phyloP scores from a whole-genome alignment of 1,284 basidiomycete genomes.

The Leccinum idahoense region DNA sequence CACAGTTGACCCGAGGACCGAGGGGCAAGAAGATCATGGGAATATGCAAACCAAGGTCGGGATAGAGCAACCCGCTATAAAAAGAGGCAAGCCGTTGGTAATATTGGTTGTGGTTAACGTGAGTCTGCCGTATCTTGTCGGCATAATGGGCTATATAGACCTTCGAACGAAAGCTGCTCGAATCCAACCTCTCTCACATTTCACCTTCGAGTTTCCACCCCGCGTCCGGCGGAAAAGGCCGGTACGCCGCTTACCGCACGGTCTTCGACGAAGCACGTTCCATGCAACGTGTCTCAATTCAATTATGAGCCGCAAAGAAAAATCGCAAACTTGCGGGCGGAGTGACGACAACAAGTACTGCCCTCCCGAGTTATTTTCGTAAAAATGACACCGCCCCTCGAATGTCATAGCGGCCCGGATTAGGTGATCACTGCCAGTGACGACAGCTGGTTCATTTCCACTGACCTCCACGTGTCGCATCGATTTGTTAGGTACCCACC shows the following conservation, averaged over 20 bases:
- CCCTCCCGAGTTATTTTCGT: too few species aligned
- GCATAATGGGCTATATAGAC: not conserved
- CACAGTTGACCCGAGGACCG: constrained; percentile 53
- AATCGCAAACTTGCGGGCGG: too few species aligned
- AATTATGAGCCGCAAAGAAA: too few species aligned
- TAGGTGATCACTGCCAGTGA: not conserved
- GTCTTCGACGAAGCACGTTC: not conserved
- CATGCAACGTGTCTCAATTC: not conserved
- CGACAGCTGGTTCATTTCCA: too few species aligned
- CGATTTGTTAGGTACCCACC: too few species aligned
- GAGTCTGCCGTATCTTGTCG: not conserved
- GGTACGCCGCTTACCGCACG: not conserved
- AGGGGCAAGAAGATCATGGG: not conserved
- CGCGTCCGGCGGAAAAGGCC: not conserved
- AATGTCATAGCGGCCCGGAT: not conserved
- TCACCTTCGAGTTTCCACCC: not conserved
- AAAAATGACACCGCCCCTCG: too few species aligned
- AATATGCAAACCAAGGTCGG: not conserved
- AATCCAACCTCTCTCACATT: not conserved
- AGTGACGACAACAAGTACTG: too few species aligned
- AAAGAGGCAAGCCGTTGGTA: not conserved
- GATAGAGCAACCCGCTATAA: not conserved
- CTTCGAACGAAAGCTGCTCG: not conserved
- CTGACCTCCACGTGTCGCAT: too few species aligned
- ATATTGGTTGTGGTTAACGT: not conserved